Base-by-base conservation (phyloP, 129 eudicot genomes). In the Glebionis coronaria region DNA sequence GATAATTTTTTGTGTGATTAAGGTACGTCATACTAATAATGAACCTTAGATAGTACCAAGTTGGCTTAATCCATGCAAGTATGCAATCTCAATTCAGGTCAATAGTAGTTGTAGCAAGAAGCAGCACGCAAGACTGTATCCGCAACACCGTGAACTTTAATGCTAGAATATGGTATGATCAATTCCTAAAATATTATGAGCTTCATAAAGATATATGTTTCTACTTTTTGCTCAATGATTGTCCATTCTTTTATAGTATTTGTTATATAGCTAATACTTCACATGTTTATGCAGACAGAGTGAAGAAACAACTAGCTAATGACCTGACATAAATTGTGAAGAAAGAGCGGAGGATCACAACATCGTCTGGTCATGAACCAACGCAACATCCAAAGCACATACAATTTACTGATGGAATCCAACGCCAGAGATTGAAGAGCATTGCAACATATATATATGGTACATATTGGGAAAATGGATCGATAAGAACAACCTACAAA, bases 121-220 rank as follows among this genome's bases (percentile, higher is more conserved):
- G 18, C 38, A 44, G n/a, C n/a, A n/a, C n/a, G 15, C 14, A 10
- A 64, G 45, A 38, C 46, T 42, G n/a, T n/a, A n/a, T 56, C 47
- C 79, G 87, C n/a, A 82, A 79, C 4, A 35, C 74, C 1, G 63
- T 67, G 14, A 61, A 61, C 25, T 78, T 74, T 67, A 38, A 67
- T 0, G 71, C 80, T 4, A 75, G 79, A 44, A 14, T 82, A 2
- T 82, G 87, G 83, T 78, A 78, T 10, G 75, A 74, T 47, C 63
- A 31, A 61, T 78, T 82, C 65, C 49, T 25, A 42, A 27, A 10
- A 40, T 13, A 21, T 56, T 8, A 68, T 65, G 8, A 3, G 45
- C 11, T 60, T 68, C 44, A 23, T 19, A 23, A 23, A 20, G n/a
- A 53, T 68, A 59, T 75, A 3, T 56, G 8, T 23, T 12, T 27